phyloP scores from a whole-genome alignment of 1,139 yeast species.

The Taphrina populina region DNA sequence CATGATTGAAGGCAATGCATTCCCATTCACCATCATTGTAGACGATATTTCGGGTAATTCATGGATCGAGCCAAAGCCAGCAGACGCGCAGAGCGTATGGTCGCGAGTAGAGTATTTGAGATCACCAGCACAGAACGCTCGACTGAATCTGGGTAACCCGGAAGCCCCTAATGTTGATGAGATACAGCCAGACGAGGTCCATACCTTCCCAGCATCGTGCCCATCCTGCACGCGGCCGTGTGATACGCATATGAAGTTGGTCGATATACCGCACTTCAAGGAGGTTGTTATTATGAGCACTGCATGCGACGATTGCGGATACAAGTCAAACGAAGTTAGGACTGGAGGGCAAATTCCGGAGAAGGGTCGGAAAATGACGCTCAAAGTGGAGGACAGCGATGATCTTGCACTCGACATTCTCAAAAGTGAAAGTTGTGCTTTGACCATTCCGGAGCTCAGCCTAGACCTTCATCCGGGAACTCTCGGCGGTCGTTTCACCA shows the following conservation, averaged over 20 bases:
- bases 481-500: slow-evolving; percentile 95
- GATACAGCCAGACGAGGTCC: slow-evolving; percentile 72
- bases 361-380: slow-evolving; percentile 71
- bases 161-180: slow-evolving; percentile 56
- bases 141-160: slow-evolving; percentile 78
- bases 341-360: slow-evolving; percentile 97
- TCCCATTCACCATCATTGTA: slow-evolving; percentile 75
- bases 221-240: slow-evolving; percentile 78
- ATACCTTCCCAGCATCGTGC: slow-evolving; percentile 87
- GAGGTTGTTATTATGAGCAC: slow-evolving; percentile 97
- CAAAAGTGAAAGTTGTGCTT: slow-evolving; percentile 81
- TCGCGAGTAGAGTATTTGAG: slow-evolving; percentile 77
- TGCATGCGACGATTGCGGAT: slow-evolving; percentile 88
- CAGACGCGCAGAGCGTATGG: slow-evolving; percentile 90
- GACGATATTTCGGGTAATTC: slow-evolving; percentile 98
- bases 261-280: slow-evolving; percentile 94
- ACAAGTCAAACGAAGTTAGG: slow-evolving; percentile 94
- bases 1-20: slow-evolving; percentile 61
- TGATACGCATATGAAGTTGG: slow-evolving; percentile 94
- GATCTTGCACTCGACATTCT: slow-evolving; percentile 92
- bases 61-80: slow-evolving; percentile 89
- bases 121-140: slow-evolving; percentile 83
- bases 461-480: slow-evolving; percentile 96
- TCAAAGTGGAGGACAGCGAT: slow-evolving; percentile 82
- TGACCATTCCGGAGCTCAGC: slow-evolving; percentile 80